phyloP scores from a whole-genome alignment of 2,329 filamentous ascomycete genomes.

The Penicillium sp. region DNA sequence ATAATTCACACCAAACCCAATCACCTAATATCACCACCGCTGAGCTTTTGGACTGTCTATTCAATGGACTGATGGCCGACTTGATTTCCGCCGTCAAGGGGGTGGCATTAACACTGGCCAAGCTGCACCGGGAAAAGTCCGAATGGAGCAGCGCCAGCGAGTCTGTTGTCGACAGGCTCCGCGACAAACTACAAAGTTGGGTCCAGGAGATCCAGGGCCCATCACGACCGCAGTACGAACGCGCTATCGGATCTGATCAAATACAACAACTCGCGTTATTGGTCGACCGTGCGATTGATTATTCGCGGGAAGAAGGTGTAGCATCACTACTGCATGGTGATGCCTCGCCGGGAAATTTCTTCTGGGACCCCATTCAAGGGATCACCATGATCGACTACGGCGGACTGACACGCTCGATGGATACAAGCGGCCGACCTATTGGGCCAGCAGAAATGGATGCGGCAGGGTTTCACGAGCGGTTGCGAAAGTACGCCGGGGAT shows the following conservation, averaged over 20 bases:
- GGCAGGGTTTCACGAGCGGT: constrained; percentile 1
- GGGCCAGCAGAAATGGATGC: constrained; percentile 2
- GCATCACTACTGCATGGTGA: neutral
- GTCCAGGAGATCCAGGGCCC: neutral
- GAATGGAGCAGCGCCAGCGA: neutral
- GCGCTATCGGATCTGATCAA: neutral
- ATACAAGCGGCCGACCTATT: neutral
- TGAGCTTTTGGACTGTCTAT: neutral
- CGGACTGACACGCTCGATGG: neutral
- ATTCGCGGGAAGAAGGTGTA: neutral
- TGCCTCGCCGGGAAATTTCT: neutral
- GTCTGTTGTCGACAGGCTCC: neutral
- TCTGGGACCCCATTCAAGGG: neutral
- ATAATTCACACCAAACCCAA: neutral
- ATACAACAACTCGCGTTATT: neutral
- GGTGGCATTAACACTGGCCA: neutral
- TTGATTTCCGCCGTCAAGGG: neutral
- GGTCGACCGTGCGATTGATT: neutral
- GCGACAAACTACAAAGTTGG: neutral
- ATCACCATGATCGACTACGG: constrained; percentile 4
- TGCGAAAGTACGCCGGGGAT: constrained; percentile 2
- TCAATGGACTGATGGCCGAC: neutral
- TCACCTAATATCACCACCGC: neutral
- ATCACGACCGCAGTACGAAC: neutral
- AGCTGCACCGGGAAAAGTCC: neutral